These are phyloP conservation scores for Coccomyxa subellipsoidea DNA, from an alignment of 163 green algal species.

Conservation along the genomic window DNA sequence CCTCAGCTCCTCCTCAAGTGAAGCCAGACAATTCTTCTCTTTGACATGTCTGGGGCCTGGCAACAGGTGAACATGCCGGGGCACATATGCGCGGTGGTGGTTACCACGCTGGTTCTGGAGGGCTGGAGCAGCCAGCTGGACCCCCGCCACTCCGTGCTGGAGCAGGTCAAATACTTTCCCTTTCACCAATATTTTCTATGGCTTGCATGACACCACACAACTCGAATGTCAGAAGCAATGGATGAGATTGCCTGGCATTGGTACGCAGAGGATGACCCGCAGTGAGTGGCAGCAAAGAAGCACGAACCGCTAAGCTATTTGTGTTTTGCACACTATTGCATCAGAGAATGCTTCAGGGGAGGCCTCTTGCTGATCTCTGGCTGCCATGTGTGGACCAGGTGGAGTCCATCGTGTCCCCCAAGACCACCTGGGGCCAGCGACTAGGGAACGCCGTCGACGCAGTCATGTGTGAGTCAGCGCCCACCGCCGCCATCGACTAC, in stretches of 20 bases:
- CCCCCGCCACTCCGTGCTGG: slow-evolving; percentile 73
- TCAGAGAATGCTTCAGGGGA: background rate
- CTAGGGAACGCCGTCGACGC: slow-evolving; percentile 46
- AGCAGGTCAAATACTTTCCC: slow-evolving; percentile 36
- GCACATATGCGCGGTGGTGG: slow-evolving; percentile 82
- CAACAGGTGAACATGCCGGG: slow-evolving; percentile 80
- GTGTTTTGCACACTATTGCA: background rate
- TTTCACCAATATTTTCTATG: too few species aligned
- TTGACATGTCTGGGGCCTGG: too few species aligned
- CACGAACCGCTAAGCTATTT: too few species aligned
- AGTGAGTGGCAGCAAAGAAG: too few species aligned
- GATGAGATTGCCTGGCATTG: too few species aligned
- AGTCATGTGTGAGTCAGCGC: background rate
- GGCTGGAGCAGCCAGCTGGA: slow-evolving; percentile 91
- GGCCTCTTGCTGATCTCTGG: background rate
- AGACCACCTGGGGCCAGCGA: slow-evolving; percentile 43
- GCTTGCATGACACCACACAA: too few species aligned
- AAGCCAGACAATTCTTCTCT: too few species aligned
- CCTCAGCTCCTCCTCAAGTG: too few species aligned
- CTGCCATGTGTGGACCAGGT: background rate
- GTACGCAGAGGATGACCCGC: too few species aligned
- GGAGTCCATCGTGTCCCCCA: slow-evolving; percentile 55
- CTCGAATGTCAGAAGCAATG: too few species aligned
- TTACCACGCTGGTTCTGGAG: slow-evolving; percentile 93
- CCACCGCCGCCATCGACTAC: background rate